Conservation (phyloP, 2,329 filamentous ascomycete genomes). For the Colletotrichum nymphaeae region DNA sequence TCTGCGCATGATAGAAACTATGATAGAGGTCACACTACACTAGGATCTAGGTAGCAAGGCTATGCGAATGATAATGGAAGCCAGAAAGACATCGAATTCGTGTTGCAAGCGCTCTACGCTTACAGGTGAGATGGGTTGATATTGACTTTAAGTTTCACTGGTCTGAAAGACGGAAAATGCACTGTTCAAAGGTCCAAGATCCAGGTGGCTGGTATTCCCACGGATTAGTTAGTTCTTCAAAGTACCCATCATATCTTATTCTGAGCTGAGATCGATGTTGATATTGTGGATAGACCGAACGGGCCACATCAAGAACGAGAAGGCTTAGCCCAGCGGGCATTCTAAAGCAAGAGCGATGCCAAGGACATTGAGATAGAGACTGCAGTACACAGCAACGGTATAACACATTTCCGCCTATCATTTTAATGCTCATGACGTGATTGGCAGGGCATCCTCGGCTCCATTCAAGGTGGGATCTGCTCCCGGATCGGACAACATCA, state of each 20-base stretch:
- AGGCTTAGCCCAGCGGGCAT: conserved; percentile 2
- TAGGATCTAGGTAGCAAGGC: not conserved
- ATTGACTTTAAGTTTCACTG: too few relatives aligned
- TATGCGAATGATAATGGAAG: too few relatives aligned
- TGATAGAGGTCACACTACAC: not conserved
- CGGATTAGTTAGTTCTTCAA: too few relatives aligned
- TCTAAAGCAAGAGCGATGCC: not conserved
- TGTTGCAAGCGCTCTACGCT: too few relatives aligned
- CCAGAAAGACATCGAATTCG: too few relatives aligned
- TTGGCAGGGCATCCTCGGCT: not conserved
- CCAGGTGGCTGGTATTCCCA: too few relatives aligned
- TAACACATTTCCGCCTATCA: conserved; percentile 32
- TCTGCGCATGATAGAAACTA: not conserved
- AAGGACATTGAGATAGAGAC: not conserved
- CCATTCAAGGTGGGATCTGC: not conserved
- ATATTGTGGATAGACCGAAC: not conserved
- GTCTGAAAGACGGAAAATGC: too few relatives aligned
- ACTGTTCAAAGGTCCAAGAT: too few relatives aligned
- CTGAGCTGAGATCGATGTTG: too few relatives aligned
- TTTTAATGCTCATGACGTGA: conserved; percentile 6
- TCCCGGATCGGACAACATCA: not conserved
- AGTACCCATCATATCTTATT: too few relatives aligned
- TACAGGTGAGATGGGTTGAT: too few relatives aligned
- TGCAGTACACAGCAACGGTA: not conserved
- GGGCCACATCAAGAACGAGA: not conserved